Conservation (phyloP, 352 stramenopile species). For the Blastocystis hominis region DNA sequence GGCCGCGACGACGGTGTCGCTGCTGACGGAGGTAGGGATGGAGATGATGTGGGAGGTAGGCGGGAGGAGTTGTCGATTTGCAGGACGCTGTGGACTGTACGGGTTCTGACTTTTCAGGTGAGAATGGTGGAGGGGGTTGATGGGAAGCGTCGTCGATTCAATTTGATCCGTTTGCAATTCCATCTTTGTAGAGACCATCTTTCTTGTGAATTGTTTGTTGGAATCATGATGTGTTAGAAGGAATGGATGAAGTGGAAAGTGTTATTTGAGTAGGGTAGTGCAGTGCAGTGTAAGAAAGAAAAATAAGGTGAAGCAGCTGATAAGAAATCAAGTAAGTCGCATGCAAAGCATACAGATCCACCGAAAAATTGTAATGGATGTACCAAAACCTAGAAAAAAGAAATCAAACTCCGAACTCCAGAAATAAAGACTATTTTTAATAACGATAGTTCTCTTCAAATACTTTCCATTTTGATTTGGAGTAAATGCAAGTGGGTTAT, state of each 20-base stretch:
- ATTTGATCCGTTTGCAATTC: neutral
- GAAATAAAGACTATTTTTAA: neutral
- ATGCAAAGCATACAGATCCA: too few relatives aligned
- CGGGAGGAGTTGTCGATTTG: neutral
- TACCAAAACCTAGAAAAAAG: neutral
- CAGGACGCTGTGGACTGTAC: neutral
- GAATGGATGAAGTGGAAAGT: neutral
- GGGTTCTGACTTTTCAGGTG: neutral
- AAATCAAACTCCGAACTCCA: neutral
- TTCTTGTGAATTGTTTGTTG: neutral
- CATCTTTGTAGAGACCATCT: neutral
- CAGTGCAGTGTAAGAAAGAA: too few relatives aligned
- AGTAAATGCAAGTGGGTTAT: neutral
- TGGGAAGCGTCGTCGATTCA: neutral
- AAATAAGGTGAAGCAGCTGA: too few relatives aligned
- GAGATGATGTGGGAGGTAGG: neutral
- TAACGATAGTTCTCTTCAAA: neutral
- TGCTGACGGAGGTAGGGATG: neutral
- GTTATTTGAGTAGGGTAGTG: too few relatives aligned
- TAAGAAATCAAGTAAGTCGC: too few relatives aligned
- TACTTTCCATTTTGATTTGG: neutral
- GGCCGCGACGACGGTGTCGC: neutral
- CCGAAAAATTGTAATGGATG: too few relatives aligned
- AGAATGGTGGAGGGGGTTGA: neutral
- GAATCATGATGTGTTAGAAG: neutral